Evolutionary conservation across 192 early-diverging fungal species (phyloP).

Genomic region (Phlyctochytrium planicorne): DNA sequence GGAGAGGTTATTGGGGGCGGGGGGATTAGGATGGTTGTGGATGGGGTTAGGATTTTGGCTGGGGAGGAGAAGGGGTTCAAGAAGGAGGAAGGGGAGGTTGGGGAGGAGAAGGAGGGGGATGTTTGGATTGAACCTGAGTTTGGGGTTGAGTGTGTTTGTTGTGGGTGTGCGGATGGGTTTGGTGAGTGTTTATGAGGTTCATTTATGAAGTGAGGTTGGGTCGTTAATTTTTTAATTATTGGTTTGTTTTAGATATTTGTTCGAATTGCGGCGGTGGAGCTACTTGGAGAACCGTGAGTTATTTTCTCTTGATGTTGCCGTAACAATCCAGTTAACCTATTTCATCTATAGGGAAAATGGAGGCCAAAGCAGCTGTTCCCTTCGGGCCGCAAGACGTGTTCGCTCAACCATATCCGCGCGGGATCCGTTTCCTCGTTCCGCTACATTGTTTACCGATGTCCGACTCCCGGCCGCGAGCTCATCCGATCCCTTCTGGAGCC

Average conservation of each 20-base stretch:
- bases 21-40: neutral
- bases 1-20: neutral
- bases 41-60: neutral
- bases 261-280: constrained; percentile 1
- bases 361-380: constrained; percentile 47
- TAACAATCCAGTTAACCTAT: too few relatives aligned
- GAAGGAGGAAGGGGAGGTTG: neutral
- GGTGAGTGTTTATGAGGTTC: too few relatives aligned
- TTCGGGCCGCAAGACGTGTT: constrained; percentile 43
- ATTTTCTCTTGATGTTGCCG: too few relatives aligned
- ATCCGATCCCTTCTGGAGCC: too few relatives aligned
- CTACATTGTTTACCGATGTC: neutral
- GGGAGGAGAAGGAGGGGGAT: neutral
- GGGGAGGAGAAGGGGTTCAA: neutral
- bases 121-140: neutral
- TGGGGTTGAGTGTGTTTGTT: neutral
- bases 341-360: constrained; percentile 52
- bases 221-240: too few relatives aligned
- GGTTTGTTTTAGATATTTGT: neutral
- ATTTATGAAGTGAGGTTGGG: too few relatives aligned
- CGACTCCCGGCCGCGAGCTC: neutral
- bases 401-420: constrained; percentile 46
- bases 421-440: constrained; percentile 18
- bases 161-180: too few relatives aligned
- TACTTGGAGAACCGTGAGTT: neutral